Evolutionary conservation across 2,329 filamentous ascomycete species (phyloP).

Genomic region (Chaetomium olivaceum): DNA sequence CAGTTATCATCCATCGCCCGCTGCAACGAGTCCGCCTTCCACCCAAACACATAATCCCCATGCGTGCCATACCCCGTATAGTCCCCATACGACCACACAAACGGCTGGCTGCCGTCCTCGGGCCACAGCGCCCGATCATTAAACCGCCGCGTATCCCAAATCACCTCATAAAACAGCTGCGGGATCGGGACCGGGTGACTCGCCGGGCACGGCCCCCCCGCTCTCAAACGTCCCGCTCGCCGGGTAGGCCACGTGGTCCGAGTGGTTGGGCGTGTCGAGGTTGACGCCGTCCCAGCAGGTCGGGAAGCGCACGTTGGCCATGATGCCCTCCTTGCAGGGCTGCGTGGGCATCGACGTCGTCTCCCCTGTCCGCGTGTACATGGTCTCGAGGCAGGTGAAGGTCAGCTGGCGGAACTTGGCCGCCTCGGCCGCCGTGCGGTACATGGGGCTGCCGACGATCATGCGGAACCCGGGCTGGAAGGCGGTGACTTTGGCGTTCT

Average conservation of each 20-base stretch:
- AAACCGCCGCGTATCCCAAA: constrained; percentile 29
- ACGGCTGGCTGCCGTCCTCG: constrained; percentile 26
- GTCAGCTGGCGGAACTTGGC: constrained; percentile 23
- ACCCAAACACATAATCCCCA: constrained; percentile 29
- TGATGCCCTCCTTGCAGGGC: constrained; percentile 39
- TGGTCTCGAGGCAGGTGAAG: constrained; percentile 28
- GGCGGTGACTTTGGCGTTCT: constrained; percentile 18
- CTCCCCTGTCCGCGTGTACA: constrained; percentile 27
- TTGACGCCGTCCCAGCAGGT: constrained; percentile 57
- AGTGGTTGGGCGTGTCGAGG: constrained; percentile 50
- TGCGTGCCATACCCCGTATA: constrained; percentile 29
- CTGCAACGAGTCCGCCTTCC: constrained; percentile 29
- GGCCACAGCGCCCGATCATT: constrained; percentile 25
- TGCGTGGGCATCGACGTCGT: constrained; percentile 25
- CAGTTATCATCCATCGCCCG: constrained; percentile 29
- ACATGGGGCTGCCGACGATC: constrained; percentile 27
- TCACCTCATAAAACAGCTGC: constrained; percentile 29
- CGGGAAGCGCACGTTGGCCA: constrained; percentile 45
- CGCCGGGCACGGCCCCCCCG: constrained; percentile 24
- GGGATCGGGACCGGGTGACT: constrained; percentile 28
- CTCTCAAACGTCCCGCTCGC: constrained; percentile 23
- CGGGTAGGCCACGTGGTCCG: constrained; percentile 49
- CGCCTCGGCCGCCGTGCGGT: constrained; percentile 20
- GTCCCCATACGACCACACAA: constrained; percentile 30
- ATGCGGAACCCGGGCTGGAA: constrained; percentile 30